Conservation (phyloP, 2,329 filamentous ascomycete genomes). For the Diaporthe sp. region DNA sequence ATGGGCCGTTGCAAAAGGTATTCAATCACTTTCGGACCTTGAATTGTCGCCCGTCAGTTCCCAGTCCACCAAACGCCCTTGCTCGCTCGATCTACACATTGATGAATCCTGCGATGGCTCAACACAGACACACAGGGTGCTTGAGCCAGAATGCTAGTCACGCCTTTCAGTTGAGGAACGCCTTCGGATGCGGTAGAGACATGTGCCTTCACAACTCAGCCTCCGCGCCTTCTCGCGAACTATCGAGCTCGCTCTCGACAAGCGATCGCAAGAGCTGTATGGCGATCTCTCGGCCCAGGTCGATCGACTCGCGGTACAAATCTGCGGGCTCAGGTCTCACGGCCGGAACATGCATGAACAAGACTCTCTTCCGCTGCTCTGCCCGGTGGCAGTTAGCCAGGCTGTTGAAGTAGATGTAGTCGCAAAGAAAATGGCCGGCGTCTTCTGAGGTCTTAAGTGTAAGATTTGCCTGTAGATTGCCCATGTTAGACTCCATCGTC, state of each 20-base stretch:
- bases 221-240: slow-evolving; percentile 32
- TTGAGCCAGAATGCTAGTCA: background rate
- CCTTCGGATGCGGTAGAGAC: slow-evolving; percentile 8
- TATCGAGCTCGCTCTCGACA: slow-evolving; percentile 63
- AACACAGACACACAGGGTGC: background rate
- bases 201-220: background rate
- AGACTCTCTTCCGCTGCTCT: slow-evolving; percentile 63
- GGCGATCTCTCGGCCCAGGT: slow-evolving; percentile 65
- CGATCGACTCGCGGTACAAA: slow-evolving; percentile 63
- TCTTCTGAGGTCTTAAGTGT: slow-evolving; percentile 76
- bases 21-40: background rate
- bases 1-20: background rate
- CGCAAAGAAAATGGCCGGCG: slow-evolving; percentile 81
- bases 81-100: slow-evolving; percentile 7
- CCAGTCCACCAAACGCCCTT: background rate
- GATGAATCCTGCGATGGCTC: background rate
- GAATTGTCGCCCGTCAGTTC: background rate
- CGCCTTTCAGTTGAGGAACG: background rate
- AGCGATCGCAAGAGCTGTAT: slow-evolving; percentile 70
- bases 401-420: slow-evolving; percentile 83
- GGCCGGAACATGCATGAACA: slow-evolving; percentile 82
- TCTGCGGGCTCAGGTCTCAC: slow-evolving; percentile 81
- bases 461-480: slow-evolving; percentile 51
- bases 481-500: slow-evolving; percentile 29
- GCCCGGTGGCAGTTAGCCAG: slow-evolving; percentile 69